Percentiles rank a stretch among this genome's conserved stretches.
Conservation (phyloP, 2,329 filamentous ascomycete species). For the Talaromyces sp. region DNA sequence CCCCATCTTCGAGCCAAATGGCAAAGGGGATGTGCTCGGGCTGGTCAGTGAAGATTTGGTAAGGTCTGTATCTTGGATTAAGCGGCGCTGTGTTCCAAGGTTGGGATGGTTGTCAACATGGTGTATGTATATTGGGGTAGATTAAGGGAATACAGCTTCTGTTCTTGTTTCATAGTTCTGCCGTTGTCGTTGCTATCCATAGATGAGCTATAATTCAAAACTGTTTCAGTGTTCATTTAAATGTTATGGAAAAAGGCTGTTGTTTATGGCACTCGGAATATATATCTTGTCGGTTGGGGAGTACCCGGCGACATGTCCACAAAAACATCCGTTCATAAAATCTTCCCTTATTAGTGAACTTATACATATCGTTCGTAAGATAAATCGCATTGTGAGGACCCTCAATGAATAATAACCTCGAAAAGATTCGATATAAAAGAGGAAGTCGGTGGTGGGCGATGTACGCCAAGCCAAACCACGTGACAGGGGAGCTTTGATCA, state of each 20-base stretch:
- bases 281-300: too few species aligned
- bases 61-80: not conserved
- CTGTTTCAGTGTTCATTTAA: too few species aligned
- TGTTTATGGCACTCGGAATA: too few species aligned
- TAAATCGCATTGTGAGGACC: not conserved
- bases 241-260: too few species aligned
- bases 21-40: not conserved
- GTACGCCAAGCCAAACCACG: conserved; percentile 29
- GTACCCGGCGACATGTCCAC: too few species aligned
- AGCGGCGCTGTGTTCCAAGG: not conserved
- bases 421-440: not conserved
- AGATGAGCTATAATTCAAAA: too few species aligned
- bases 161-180: not conserved
- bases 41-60: not conserved
- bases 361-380: not conserved
- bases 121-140: not conserved
- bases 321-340: too few species aligned
- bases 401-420: not conserved
- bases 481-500: conserved; percentile 25
- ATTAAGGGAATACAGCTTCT: not conserved
- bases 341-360: not conserved
- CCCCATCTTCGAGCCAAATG: not conserved
- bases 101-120: not conserved
- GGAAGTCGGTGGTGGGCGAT: not conserved
- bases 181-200: too few species aligned